Conservation (phyloP, 257 asterid species). For the Salvia hispanica region DNA sequence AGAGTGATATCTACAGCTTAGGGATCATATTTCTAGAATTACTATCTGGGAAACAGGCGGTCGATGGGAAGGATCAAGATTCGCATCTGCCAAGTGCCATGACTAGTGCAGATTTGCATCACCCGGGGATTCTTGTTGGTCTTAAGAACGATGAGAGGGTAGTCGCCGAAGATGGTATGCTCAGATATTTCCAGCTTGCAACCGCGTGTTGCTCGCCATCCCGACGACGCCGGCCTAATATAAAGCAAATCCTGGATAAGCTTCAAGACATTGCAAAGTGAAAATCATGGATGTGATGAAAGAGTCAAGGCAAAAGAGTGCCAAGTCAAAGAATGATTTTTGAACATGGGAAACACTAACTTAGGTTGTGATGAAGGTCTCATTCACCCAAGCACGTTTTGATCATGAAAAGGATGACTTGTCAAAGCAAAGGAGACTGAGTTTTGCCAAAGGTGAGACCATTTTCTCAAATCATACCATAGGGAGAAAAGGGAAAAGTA, state of each 20-base stretch:
- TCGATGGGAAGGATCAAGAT: constrained; percentile 58
- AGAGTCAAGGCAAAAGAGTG: not conserved
- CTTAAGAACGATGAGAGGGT: constrained; percentile 43
- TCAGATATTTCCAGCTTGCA: constrained; percentile 67
- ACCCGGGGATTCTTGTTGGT: constrained; percentile 59
- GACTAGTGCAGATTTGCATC: constrained; percentile 69
- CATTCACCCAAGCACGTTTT: constrained; percentile 10
- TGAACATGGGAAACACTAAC: constrained; percentile 34
- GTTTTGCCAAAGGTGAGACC: not conserved
- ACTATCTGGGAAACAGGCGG: constrained; percentile 67
- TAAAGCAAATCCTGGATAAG: constrained; percentile 58
- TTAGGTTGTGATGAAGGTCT: constrained; percentile 15
- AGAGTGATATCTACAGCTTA: constrained; percentile 73
- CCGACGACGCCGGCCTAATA: constrained; percentile 64
- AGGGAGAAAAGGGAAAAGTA: too few species aligned
- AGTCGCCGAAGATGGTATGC: constrained; percentile 45
- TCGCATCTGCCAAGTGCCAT: constrained; percentile 57
- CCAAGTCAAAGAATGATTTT: too few species aligned
- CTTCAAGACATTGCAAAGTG: constrained; percentile 71
- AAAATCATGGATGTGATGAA: not conserved
- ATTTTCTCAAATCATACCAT: not conserved
- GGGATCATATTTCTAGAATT: constrained; percentile 78
- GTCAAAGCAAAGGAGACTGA: too few species aligned
- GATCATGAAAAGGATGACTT: not conserved
- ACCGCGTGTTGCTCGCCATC: constrained; percentile 87